Evolutionary conservation across 805 yeast species (phyloP), one percentile per base, ranked within the genome.

Genomic region (Saccharomycopsis fibuligera): DNA sequence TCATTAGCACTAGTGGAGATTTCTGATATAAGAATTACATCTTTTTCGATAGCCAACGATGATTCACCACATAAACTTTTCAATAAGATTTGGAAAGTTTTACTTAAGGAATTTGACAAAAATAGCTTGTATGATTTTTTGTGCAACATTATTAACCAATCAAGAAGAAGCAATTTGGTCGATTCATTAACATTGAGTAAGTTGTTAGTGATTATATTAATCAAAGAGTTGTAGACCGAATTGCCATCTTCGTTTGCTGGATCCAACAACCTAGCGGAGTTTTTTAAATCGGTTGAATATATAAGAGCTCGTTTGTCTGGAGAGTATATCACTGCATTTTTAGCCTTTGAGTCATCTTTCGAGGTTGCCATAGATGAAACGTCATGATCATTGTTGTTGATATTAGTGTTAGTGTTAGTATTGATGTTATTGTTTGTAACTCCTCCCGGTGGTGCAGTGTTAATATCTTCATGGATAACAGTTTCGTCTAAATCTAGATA

Each of bases 111-210:
- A 48, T 74, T 76, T 38, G 74, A 75, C 35, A 81, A 61, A 31
- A 81, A 69, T 51, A 76, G 73, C 35, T 69, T 65, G 2, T 85
- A 83, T 19, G 83, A 82, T 56, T 82, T 82, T 24, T 78, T 73
- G 59, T 89, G 91, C 36, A 93, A 70, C 74, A 87, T 78, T 14
- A 81, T 79, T 29, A 93, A 69, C 99, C 99, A 93, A 55, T 90
- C 96, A 31, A 93, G 68, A 22, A 93, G 82, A 0, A 95, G 87
- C 30, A 88, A 73, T 50, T 93, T 74, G 0, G 96, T 85, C 25
- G 81, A 79, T 53, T 88, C 96, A 56, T 86, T 82, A 46, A 84
- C 87, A 54, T 78, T 81, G 50, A 79, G 65, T 53, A 85, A 80
- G 12, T 51, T 39, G 25, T 27, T 35, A 5, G 48, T 45, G 10